Evolutionary conservation across 148 eudicot species (phyloP).

Genomic region (Selenicereus undatus): DNA sequence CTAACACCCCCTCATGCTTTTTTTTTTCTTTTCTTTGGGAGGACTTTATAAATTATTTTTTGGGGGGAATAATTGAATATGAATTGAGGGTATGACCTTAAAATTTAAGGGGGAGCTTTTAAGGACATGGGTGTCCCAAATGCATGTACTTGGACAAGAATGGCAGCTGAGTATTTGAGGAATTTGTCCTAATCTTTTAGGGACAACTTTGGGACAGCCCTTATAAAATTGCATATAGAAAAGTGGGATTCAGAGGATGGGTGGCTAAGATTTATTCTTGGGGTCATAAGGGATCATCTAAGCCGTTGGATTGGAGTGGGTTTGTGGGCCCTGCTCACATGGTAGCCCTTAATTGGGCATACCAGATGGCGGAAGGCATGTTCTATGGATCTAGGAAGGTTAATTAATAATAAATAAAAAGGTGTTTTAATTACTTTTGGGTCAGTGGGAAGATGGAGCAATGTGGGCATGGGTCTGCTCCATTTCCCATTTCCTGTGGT

Average conservation of each 20-base stretch:
- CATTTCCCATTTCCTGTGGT: slow-evolving; percentile 15
- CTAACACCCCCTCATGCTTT: background rate
- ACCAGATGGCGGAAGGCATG: slow-evolving; percentile 5
- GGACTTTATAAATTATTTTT: background rate
- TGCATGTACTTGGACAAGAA: slow-evolving; percentile 31
- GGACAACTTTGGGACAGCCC: slow-evolving; percentile 33
- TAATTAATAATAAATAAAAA: background rate
- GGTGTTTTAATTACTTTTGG: background rate
- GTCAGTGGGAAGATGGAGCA: background rate
- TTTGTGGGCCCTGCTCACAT: slow-evolving; percentile 25
- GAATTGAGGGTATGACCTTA: slow-evolving; percentile 9
- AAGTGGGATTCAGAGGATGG: background rate
- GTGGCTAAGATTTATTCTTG: slow-evolving; percentile 18
- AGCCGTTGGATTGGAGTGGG: slow-evolving; percentile 22
- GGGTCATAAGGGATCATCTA: background rate
- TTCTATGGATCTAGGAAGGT: slow-evolving; percentile 17
- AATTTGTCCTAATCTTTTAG: slow-evolving; percentile 29
- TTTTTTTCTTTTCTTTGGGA: background rate
- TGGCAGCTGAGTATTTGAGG: slow-evolving; percentile 27
- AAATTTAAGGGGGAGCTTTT: slow-evolving; percentile 21
- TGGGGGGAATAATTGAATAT: background rate
- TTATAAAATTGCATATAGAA: background rate
- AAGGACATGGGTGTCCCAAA: slow-evolving; percentile 32
- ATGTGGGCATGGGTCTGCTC: slow-evolving; percentile 1
- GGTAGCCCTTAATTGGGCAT: slow-evolving; percentile 19